Evolutionary conservation across 352 stramenopile genomes (phyloP).

Genomic region (Phytophthora nicotianae): DNA sequence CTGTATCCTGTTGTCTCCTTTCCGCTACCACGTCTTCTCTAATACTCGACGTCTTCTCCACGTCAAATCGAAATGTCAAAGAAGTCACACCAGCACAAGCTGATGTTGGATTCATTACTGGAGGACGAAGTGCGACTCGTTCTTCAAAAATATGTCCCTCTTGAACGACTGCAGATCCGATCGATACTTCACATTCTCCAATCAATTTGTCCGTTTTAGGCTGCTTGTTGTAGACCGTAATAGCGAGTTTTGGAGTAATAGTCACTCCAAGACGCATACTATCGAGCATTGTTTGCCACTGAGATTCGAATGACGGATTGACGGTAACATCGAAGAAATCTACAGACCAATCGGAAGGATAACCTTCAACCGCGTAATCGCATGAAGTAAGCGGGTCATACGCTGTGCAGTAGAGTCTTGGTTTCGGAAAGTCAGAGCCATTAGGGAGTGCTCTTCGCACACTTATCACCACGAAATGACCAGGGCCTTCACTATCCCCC

Average conservation of each 20-base stretch:
- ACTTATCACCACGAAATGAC: constrained; percentile 78
- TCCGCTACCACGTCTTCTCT: background rate
- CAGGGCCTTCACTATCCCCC: constrained; percentile 22
- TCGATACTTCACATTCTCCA: constrained; percentile 75
- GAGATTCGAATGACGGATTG: constrained; percentile 52
- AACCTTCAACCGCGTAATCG: constrained; percentile 78
- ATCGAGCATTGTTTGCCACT: constrained; percentile 59
- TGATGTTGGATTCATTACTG: constrained; percentile 18
- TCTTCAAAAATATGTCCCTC: constrained; percentile 81
- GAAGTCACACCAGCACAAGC: constrained; percentile 45
- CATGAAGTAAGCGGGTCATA: constrained; percentile 83
- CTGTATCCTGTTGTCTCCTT: constrained; percentile 4
- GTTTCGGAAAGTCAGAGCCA: constrained; percentile 14
- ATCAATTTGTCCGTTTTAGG: constrained; percentile 69
- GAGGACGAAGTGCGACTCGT: constrained; percentile 52
- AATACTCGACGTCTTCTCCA: constrained; percentile 38
- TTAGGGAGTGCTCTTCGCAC: constrained; percentile 59
- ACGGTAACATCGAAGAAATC: constrained; percentile 69
- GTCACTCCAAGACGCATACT: constrained; percentile 59
- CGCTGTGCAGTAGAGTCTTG: constrained; percentile 79
- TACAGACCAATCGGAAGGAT: constrained; percentile 55
- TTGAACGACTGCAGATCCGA: constrained; percentile 69
- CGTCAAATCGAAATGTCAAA: constrained; percentile 67
- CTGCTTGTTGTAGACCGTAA: constrained; percentile 79
- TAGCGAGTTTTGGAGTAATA: constrained; percentile 68